phyloP scores from a whole-genome alignment of 352 stramenopile species.

The Albugo candida region DNA sequence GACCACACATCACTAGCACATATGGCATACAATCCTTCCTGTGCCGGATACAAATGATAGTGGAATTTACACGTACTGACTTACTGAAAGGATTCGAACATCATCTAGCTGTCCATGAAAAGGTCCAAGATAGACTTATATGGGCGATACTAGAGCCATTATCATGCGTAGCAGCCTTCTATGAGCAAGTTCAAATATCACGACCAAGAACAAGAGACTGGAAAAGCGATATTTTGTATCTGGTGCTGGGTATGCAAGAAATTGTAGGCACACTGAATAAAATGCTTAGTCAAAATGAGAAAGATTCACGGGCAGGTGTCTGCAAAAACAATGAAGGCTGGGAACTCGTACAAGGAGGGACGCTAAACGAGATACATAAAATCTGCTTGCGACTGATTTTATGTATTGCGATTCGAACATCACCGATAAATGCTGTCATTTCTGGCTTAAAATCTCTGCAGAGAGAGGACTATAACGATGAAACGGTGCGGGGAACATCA shows the following conservation, averaged over 20 bases:
- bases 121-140: constrained; percentile 18
- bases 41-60: constrained; percentile 21
- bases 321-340: too few species aligned
- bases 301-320: background rate
- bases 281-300: constrained; percentile 14
- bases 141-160: constrained; percentile 26
- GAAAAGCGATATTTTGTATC: constrained; percentile 58
- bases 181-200: constrained; percentile 26
- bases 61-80: constrained; percentile 20
- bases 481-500: too few species aligned
- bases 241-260: constrained; percentile 33
- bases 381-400: constrained; percentile 32
- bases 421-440: constrained; percentile 16
- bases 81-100: constrained; percentile 27
- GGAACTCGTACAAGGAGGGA: constrained; percentile 5
- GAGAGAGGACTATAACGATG: too few species aligned
- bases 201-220: constrained; percentile 24
- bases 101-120: constrained; percentile 36
- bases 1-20: constrained; percentile 32
- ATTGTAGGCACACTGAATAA: constrained; percentile 26
- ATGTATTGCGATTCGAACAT: constrained; percentile 20
- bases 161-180: constrained; percentile 19
- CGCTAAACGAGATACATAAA: constrained; percentile 20
- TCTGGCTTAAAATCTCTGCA: constrained; percentile 7
- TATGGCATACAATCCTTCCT: constrained; percentile 37